A percentile compares a stretch with the other conserved stretches of the same genome.
Conservation (phyloP, 2,329 filamentous ascomycete species). For the Trichoderma koningii region DNA sequence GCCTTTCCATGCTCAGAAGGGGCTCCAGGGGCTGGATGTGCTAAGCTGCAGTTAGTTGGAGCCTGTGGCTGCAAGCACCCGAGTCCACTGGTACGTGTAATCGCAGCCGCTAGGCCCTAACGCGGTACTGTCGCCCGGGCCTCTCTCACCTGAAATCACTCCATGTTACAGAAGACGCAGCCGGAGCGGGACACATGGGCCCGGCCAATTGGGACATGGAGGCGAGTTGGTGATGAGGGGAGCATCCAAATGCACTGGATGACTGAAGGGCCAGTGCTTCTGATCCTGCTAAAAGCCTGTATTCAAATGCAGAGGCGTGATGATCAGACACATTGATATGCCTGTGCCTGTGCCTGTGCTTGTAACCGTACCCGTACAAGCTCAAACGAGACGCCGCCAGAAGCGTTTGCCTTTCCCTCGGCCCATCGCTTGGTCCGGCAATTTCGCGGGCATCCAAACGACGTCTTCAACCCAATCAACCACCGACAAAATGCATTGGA, state of each 20-base stretch:
- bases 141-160: constrained; percentile 24
- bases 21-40: neutral
- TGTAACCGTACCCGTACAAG: too few species aligned
- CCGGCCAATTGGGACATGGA: neutral
- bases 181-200: constrained; percentile 17
- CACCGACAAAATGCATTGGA: too few species aligned
- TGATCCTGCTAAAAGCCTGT: too few species aligned
- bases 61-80: constrained; percentile 17
- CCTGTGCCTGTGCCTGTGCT: too few species aligned
- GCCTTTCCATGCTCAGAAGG: neutral
- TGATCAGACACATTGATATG: too few species aligned
- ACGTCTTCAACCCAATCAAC: too few species aligned
- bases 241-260: neutral
- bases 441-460: too few species aligned
- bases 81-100: too few species aligned
- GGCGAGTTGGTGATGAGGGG: neutral
- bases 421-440: too few species aligned
- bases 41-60: too few species aligned
- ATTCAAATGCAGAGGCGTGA: too few species aligned
- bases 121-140: constrained; percentile 16
- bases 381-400: too few species aligned
- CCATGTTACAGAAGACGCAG: constrained; percentile 22
- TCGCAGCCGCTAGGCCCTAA: constrained; percentile 20
- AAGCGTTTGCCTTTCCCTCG: neutral
- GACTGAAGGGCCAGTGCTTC: neutral